These are phyloP conservation scores for Naganishia vaughanmartiniae DNA, from an alignment of 768 basidiomycete genomes.

Conservation along the genomic window DNA sequence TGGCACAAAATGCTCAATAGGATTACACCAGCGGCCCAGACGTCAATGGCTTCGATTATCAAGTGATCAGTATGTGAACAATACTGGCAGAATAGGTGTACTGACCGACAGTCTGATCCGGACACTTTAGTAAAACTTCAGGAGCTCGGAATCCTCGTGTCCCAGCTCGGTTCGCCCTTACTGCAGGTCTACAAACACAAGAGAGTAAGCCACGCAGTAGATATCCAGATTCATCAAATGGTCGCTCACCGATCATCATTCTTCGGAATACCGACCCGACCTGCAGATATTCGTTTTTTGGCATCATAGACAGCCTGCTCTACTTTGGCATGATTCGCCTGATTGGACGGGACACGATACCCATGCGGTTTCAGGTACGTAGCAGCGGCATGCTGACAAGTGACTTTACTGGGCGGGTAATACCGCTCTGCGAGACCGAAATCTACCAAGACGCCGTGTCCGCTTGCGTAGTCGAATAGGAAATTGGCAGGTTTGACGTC, in stretches of 20 bases:
- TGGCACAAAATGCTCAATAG: constrained; percentile 84
- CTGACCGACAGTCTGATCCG: constrained; percentile 85
- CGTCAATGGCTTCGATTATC: constrained; percentile 72
- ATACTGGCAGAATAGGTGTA: constrained; percentile 26
- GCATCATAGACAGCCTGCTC: constrained; percentile 51
- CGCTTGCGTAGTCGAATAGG: constrained; percentile 79
- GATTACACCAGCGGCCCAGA: constrained; percentile 93
- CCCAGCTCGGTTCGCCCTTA: constrained; percentile 93
- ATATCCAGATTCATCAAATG: not conserved
- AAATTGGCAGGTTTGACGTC: constrained; percentile 99
- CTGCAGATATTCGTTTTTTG: constrained; percentile 45
- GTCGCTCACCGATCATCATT: constrained; percentile 45
- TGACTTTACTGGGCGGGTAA: constrained; percentile 39
- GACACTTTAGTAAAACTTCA: constrained; percentile 91
- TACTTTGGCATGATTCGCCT: constrained; percentile 55
- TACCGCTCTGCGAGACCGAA: constrained; percentile 82
- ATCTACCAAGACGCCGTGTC: constrained; percentile 82
- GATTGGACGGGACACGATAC: constrained; percentile 51
- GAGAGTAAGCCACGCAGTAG: not conserved
- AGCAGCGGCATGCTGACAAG: constrained; percentile 75
- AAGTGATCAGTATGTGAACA: constrained; percentile 11
- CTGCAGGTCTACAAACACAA: constrained; percentile 60
- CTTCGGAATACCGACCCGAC: constrained; percentile 45
- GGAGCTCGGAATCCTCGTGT: constrained; percentile 96
- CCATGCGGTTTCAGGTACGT: constrained; percentile 69